A percentile compares a stretch with the other conserved stretches of the same genome.
phyloP scores from a whole-genome alignment of 768 basidiomycete species.

The Tulasnella sp. region DNA sequence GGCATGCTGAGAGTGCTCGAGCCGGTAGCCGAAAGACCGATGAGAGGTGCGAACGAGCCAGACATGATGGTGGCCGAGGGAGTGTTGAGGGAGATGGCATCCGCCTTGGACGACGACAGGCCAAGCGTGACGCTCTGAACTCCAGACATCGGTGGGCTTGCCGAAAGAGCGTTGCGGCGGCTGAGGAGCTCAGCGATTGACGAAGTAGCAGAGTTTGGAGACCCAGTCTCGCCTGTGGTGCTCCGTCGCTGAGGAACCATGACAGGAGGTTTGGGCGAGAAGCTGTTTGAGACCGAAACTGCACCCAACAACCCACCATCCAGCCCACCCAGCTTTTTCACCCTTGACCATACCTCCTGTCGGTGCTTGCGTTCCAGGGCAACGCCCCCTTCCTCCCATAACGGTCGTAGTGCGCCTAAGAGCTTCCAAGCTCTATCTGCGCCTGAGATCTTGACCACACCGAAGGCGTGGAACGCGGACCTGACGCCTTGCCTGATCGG shows the following conservation, averaged over 20 bases:
- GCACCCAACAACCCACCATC: slow-evolving; percentile 21
- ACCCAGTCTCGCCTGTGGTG: not conserved
- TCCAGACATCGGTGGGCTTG: not conserved
- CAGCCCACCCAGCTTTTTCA: slow-evolving; percentile 13
- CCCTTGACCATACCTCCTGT: slow-evolving; percentile 8
- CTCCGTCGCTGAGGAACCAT: not conserved
- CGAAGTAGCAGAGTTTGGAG: not conserved
- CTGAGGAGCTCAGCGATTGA: not conserved
- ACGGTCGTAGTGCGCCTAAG: not conserved
- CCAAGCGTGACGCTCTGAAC: not conserved
- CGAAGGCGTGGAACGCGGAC: slow-evolving; percentile 6
- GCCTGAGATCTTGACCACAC: slow-evolving; percentile 11
- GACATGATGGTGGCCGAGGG: not conserved
- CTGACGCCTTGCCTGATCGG: slow-evolving; percentile 18
- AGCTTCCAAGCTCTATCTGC: slow-evolving; percentile 21
- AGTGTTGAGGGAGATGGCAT: slow-evolving; percentile 3
- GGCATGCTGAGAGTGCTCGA: not conserved
- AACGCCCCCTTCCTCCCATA: not conserved
- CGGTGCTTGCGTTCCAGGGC: not conserved
- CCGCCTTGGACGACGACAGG: not conserved
- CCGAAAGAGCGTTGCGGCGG: not conserved
- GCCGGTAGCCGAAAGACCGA: not conserved
- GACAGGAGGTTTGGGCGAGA: not conserved
- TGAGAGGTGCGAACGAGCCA: not conserved
- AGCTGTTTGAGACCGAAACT: not conserved